Percentiles rank a stretch among this genome's conserved stretches.
Conservation (phyloP, 345 rosid species). For the Ceriops zippeliana region DNA sequence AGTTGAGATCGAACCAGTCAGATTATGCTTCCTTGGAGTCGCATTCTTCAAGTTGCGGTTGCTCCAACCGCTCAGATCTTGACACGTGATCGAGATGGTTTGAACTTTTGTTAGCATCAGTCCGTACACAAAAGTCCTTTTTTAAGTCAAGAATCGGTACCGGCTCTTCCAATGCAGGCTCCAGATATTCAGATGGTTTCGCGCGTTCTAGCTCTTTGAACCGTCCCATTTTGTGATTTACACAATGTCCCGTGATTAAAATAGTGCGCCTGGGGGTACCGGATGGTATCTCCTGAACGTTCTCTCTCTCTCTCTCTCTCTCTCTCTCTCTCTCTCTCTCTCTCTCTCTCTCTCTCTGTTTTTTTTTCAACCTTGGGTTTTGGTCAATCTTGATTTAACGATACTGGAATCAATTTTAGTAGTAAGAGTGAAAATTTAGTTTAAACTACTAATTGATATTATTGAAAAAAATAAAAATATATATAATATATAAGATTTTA, state of each 20-base stretch:
- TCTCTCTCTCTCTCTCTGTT: too few species aligned
- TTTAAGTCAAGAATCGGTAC: neutral
- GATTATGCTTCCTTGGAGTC: neutral
- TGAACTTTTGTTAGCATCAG: neutral
- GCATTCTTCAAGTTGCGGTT: neutral
- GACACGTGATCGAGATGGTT: slow-evolving; percentile 6
- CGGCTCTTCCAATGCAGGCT: neutral
- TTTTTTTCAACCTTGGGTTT: too few species aligned
- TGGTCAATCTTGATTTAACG: too few species aligned
- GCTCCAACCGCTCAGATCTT: neutral
- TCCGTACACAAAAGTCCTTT: neutral
- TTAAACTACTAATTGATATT: too few species aligned
- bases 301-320: neutral
- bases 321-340: neutral
- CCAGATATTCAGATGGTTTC: neutral
- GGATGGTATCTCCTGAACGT: slow-evolving; percentile 11
- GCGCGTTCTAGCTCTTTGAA: neutral
- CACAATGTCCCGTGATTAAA: slow-evolving; percentile 4
- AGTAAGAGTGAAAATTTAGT: too few species aligned
- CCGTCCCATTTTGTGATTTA: slow-evolving; percentile 5
- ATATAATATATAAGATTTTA: too few species aligned
- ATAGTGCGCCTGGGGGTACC: slow-evolving; percentile 10
- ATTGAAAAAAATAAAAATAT: too few species aligned
- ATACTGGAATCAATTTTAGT: too few species aligned
- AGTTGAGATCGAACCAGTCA: slow-evolving; percentile 50